Conservation (phyloP, 345 rosid species). For the Pistacia vera region DNA sequence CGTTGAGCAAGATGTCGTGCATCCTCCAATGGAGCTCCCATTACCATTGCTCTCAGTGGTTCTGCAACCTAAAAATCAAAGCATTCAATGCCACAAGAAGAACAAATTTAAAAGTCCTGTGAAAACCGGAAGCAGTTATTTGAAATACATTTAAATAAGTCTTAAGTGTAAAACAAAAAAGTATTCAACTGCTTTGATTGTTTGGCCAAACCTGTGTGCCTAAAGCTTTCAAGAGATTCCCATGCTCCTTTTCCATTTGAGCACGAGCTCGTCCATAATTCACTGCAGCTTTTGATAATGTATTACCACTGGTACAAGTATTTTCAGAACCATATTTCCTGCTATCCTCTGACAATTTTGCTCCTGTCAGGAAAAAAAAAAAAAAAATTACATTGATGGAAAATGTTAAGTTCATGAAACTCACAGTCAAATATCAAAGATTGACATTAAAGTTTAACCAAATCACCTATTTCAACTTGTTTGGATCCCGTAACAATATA, state of each 20-base stretch:
- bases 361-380: slow-evolving; percentile 52
- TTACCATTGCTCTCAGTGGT: slow-evolving; percentile 92
- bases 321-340: slow-evolving; percentile 84
- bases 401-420: background rate
- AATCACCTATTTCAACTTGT: slow-evolving; percentile 88
- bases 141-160: background rate
- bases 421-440: background rate
- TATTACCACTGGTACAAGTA: slow-evolving; percentile 86
- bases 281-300: slow-evolving; percentile 74
- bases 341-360: slow-evolving; percentile 83
- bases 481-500: slow-evolving; percentile 81
- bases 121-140: background rate
- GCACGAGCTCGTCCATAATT: slow-evolving; percentile 68
- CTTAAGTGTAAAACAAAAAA: background rate
- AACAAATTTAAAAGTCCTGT: background rate
- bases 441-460: slow-evolving; percentile 14
- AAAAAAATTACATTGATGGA: slow-evolving; percentile 15
- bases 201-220: slow-evolving; percentile 80
- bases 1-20: slow-evolving; percentile 97
- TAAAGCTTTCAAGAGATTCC: slow-evolving; percentile 73
- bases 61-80: slow-evolving; percentile 75
- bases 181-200: background rate
- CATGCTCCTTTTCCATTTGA: slow-evolving; percentile 89
- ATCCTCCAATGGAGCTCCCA: slow-evolving; percentile 93
- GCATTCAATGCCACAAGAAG: slow-evolving; percentile 20